These are phyloP conservation scores for Pythium dissotocum DNA, from an alignment of 352 stramenopile species.

Conservation along the genomic window DNA sequence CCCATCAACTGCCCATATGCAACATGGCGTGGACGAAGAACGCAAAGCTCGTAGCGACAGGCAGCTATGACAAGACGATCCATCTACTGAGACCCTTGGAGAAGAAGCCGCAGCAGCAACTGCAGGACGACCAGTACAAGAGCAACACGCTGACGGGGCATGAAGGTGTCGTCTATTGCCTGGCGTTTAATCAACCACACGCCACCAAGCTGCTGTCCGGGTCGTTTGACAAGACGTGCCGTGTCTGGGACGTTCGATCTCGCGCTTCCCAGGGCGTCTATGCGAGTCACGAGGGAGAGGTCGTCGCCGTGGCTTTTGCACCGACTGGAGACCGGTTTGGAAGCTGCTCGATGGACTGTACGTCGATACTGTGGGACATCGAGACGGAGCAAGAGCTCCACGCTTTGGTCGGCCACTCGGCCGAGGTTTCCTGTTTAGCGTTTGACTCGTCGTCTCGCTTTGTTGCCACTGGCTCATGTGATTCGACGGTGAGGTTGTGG, in stretches of 20 bases:
- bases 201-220: slow-evolving; percentile 56
- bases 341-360: slow-evolving; percentile 75
- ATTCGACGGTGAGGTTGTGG: slow-evolving; percentile 72
- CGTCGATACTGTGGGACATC: slow-evolving; percentile 65
- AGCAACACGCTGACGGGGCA: slow-evolving; percentile 49
- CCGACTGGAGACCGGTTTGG: slow-evolving; percentile 43
- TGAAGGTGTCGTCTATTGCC: slow-evolving; percentile 64
- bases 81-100: slow-evolving; percentile 41
- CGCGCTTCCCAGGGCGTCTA: slow-evolving; percentile 43
- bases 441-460: slow-evolving; percentile 51
- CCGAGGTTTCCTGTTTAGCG: slow-evolving; percentile 67
- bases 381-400: slow-evolving; percentile 46
- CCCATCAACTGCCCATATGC: slow-evolving; percentile 65
- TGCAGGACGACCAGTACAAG: slow-evolving; percentile 23
- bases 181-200: slow-evolving; percentile 62
- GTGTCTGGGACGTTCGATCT: slow-evolving; percentile 59
- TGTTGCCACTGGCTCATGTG: slow-evolving; percentile 62
- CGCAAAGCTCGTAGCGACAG: slow-evolving; percentile 53
- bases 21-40: slow-evolving; percentile 78
- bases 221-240: slow-evolving; percentile 81
- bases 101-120: slow-evolving; percentile 27
- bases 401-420: slow-evolving; percentile 53
- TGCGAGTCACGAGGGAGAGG: slow-evolving; percentile 53
- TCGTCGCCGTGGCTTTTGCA: slow-evolving; percentile 54
- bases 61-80: slow-evolving; percentile 81